A percentile compares a stretch with the other conserved stretches of the same genome.
Evolutionary conservation across 306 rosid species (phyloP).

Genomic region (Citrullus amarus): DNA sequence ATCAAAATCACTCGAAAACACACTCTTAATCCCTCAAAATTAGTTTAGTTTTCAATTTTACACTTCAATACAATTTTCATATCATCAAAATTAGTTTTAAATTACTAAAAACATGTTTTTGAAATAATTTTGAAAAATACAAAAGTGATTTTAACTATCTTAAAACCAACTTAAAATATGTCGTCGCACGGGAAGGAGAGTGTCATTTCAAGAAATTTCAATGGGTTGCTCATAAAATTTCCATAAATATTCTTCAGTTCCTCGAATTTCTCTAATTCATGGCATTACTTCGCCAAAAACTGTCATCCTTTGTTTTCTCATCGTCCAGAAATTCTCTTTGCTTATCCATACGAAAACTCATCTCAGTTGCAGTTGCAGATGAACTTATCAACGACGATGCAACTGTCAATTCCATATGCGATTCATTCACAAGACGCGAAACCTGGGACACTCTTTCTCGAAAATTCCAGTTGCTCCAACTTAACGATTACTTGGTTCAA

Average conservation of each 20-base stretch:
- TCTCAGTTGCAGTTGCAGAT: not conserved
- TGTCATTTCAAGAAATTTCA: not conserved
- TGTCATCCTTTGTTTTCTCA: not conserved
- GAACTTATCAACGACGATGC: not conserved
- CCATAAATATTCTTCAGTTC: not conserved
- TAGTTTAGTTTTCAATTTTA: too few species aligned
- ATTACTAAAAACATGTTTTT: too few species aligned
- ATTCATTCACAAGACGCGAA: conserved; percentile 34
- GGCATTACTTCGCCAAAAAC: not conserved
- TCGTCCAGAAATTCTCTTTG: not conserved
- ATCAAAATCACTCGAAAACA: too few species aligned
- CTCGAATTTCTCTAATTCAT: not conserved
- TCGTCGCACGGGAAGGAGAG: too few species aligned
- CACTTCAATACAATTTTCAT: too few species aligned
- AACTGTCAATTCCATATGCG: conserved; percentile 19
- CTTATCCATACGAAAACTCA: not conserved
- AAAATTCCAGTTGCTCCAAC: conserved; percentile 20
- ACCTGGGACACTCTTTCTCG: conserved; percentile 43
- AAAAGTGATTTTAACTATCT: too few species aligned
- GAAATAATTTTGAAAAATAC: too few species aligned
- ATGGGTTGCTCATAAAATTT: not conserved
- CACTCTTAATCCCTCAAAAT: too few species aligned
- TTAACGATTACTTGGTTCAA: conserved; percentile 32
- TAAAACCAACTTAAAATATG: too few species aligned
- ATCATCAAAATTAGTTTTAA: too few species aligned